Evolutionary conservation across 2,329 filamentous ascomycete genomes (phyloP).

Genomic region (Incumbomyces delicatus): DNA sequence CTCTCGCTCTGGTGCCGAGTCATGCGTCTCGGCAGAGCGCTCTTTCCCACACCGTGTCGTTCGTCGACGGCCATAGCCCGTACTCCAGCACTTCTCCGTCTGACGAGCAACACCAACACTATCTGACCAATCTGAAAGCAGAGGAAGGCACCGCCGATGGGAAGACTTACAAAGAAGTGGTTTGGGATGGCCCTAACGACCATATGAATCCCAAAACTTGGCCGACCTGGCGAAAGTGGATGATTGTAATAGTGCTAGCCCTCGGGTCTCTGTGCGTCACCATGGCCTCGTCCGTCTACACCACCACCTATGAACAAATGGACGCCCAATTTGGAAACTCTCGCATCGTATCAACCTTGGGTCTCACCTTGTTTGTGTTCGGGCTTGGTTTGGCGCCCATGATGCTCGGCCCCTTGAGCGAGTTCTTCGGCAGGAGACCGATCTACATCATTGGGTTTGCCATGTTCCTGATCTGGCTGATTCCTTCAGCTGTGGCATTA

Average conservation of each 20-base stretch:
- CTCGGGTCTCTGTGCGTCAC: conserved; percentile 76
- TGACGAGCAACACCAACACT: conserved; percentile 7
- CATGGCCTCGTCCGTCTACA: conserved; percentile 80
- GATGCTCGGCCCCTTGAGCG: conserved; percentile 54
- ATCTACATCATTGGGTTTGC: conserved; percentile 69
- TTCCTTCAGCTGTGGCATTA: conserved; percentile 69
- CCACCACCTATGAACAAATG: conserved; percentile 69
- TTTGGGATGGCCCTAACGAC: conserved; percentile 66
- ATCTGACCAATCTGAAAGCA: conserved; percentile 8
- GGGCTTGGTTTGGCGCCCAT: conserved; percentile 60
- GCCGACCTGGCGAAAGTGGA: conserved; percentile 54
- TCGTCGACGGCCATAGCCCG: conserved; percentile 19
- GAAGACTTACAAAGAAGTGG: conserved; percentile 44
- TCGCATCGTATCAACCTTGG: conserved; percentile 64
- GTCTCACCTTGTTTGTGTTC: conserved; percentile 72
- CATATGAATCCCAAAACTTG: conserved; percentile 65
- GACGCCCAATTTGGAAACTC: conserved; percentile 63
- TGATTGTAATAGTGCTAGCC: conserved; percentile 65
- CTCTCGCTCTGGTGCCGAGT: conserved; percentile 10
- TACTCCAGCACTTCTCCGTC: conserved; percentile 10
- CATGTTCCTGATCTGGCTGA: conserved; percentile 68
- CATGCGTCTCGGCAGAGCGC: conserved; percentile 9
- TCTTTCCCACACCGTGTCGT: conserved; percentile 16
- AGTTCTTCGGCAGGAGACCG: conserved; percentile 73
- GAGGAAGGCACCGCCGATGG: not conserved